Base-by-base conservation (phyloP, 2,329 filamentous ascomycete species). In the Fusarium caatingaense region DNA sequence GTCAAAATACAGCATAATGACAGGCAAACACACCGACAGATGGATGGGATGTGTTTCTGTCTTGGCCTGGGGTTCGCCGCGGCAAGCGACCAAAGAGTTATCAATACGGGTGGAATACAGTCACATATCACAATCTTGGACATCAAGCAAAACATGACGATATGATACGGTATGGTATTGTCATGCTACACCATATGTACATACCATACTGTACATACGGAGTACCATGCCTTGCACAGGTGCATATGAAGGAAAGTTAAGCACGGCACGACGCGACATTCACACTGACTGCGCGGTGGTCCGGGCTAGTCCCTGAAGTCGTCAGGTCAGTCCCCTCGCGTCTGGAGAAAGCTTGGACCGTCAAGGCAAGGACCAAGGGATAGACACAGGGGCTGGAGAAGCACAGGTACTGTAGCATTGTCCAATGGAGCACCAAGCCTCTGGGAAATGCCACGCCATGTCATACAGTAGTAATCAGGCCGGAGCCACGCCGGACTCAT, bases 341-440 rank as follows among this genome's bases (percentile, higher is more conserved):
- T 69, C 66, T 69, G 62, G 67, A 69, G 66, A 69, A 70, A 62
- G 66, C 57, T 57, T 70, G 48, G 66, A 55, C 45, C 45, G 34
- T 16, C 66, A 54, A 64, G 28, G n/a, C 69, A 56, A 64, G 56
- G 66, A 51, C 65, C 60, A 54, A 66, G 55, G 60, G 61, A 68
- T 56, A 66, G 56, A 60, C 61, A 69, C 61, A 66, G 50, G 66
- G 65, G 23, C 21, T 46, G 23, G 60, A 59, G 45, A 45, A 34
- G 42, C 65, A 41, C 56, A 27, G 49, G 30, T 41, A 27, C 30
- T 46, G 28, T 56, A 34, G 41, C 42, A 37, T 27, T 51, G 16
- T 34, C 46, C 47, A 56, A 56, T 56, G 48, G 66, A 66, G 60
- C 66, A 64, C 53, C 48, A 59, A 66, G 54, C 40, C 44, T 64